A percentile compares a stretch with the other conserved stretches of the same genome.
These are phyloP conservation scores for Wickerhamiella kazuoi DNA, from an alignment of 805 yeast genomes.

Conservation along the genomic window DNA sequence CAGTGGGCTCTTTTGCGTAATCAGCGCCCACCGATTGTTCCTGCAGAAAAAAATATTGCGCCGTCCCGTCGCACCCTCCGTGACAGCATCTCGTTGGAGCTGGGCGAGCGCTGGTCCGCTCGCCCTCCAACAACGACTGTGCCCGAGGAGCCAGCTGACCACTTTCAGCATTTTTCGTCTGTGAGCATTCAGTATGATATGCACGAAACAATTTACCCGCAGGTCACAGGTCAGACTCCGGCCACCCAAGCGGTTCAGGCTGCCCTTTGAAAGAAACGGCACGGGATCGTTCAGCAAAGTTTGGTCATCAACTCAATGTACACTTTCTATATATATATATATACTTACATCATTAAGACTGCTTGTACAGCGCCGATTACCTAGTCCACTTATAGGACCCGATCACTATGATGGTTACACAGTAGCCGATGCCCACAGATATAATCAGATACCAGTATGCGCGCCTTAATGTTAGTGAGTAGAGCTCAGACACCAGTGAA, in stretches of 20 bases:
- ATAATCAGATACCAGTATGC: constrained; percentile 34
- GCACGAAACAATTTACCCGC: neutral
- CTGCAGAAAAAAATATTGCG: constrained; percentile 31
- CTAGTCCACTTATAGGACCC: constrained; percentile 66
- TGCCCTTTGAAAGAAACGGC: too few relatives aligned
- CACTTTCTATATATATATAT: neutral
- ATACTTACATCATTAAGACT: too few relatives aligned
- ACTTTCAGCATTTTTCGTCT: neutral
- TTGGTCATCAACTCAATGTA: too few relatives aligned
- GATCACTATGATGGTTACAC: constrained; percentile 35
- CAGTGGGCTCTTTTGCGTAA: constrained; percentile 93
- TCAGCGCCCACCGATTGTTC: constrained; percentile 91
- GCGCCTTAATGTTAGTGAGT: constrained; percentile 20
- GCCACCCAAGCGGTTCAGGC: too few relatives aligned
- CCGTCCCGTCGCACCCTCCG: constrained; percentile 4
- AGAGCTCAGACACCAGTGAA: constrained; percentile 57
- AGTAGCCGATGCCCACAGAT: constrained; percentile 33
- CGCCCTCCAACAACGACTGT: constrained; percentile 3
- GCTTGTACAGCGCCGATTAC: too few relatives aligned
- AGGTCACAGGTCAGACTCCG: too few relatives aligned
- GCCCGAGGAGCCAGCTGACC: neutral
- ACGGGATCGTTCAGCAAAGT: too few relatives aligned
- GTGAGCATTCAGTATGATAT: neutral
- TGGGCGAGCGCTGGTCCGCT: constrained; percentile 15
- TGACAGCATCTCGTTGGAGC: constrained; percentile 13